Percentiles rank a stretch among this genome's conserved stretches.
phyloP scores from a whole-genome alignment of 208 protist genomes.

The Acanthamoeba sp. region DNA sequence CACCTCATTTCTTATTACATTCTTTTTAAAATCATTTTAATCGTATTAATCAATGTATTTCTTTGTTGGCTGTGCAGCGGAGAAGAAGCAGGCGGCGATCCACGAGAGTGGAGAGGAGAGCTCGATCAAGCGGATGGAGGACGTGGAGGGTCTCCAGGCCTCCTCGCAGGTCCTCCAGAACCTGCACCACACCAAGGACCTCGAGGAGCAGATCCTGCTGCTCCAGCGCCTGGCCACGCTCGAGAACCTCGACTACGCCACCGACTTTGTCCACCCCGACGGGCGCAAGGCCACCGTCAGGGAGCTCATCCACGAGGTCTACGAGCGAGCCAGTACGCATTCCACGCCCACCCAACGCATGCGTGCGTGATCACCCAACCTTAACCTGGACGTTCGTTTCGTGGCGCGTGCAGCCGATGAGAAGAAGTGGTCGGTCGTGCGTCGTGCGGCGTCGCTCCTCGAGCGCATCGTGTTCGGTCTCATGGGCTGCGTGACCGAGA shows the following conservation, averaged over 20 bases:
- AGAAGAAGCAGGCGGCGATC: background rate
- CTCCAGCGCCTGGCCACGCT: conserved; percentile 20
- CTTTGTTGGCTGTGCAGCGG: too few relatives aligned
- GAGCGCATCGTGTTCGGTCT: conserved; percentile 36
- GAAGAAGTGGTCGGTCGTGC: conserved; percentile 18
- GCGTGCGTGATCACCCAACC: background rate
- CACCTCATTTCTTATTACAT: too few relatives aligned
- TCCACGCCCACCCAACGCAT: background rate
- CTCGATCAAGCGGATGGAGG: conserved; percentile 21
- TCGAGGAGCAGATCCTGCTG: conserved; percentile 22
- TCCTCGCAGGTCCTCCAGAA: background rate
- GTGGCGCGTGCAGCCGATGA: background rate
- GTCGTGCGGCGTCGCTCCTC: conserved; percentile 8
- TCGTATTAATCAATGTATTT: too few relatives aligned
- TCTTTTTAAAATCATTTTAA: too few relatives aligned
- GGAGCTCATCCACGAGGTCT: conserved; percentile 42
- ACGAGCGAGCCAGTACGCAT: conserved; percentile 12
- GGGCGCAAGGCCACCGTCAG: conserved; percentile 31
- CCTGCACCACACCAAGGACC: conserved; percentile 33
- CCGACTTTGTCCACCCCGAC: conserved; percentile 31
- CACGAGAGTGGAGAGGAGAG: background rate
- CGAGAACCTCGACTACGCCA: conserved; percentile 17
- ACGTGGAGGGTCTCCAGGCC: background rate
- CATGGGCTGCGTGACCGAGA: conserved; percentile 75
- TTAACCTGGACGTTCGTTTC: too few relatives aligned